A percentile compares a stretch with the other conserved stretches of the same genome.
phyloP scores from a whole-genome alignment of 202 grass and related monocot species.

The Panicum virgatum region DNA sequence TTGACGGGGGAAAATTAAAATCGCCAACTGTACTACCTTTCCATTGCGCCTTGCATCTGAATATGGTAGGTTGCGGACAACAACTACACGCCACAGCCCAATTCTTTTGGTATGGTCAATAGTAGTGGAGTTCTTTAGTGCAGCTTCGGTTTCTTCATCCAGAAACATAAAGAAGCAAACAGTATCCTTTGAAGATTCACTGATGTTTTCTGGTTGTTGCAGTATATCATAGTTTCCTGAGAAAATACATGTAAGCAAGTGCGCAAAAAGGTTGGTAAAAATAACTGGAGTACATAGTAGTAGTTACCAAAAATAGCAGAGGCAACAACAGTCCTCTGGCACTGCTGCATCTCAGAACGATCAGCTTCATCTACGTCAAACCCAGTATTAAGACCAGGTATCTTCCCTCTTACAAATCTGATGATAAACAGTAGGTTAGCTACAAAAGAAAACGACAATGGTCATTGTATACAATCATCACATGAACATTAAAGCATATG shows the following conservation, averaged over 20 bases:
- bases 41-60: constrained; percentile 88
- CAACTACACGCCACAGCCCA: constrained; percentile 79
- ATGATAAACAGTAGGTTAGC: constrained; percentile 37
- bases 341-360: constrained; percentile 86
- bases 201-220: constrained; percentile 92
- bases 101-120: constrained; percentile 58
- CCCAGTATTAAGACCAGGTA: constrained; percentile 79
- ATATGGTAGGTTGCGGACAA: constrained; percentile 93
- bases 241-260: constrained; percentile 37
- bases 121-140: constrained; percentile 76
- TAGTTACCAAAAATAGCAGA: constrained; percentile 98
- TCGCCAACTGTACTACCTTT: constrained; percentile 60
- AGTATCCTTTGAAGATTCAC: constrained; percentile 67
- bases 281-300: constrained; percentile 2
- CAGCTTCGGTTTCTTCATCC: constrained; percentile 91
- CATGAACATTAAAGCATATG: constrained; percentile 24
- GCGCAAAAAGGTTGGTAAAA: constrained; percentile 20
- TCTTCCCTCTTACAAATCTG: constrained; percentile 92
- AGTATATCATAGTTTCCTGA: constrained; percentile 99
- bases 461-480: constrained; percentile 3
- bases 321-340: constrained; percentile 73
- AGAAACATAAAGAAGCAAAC: constrained; percentile 99
- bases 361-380: constrained; percentile 93
- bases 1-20: constrained; percentile 36
- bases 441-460: constrained; percentile 17